phyloP scores from a whole-genome alignment of 345 rosid species.

The Salix purpurea region DNA sequence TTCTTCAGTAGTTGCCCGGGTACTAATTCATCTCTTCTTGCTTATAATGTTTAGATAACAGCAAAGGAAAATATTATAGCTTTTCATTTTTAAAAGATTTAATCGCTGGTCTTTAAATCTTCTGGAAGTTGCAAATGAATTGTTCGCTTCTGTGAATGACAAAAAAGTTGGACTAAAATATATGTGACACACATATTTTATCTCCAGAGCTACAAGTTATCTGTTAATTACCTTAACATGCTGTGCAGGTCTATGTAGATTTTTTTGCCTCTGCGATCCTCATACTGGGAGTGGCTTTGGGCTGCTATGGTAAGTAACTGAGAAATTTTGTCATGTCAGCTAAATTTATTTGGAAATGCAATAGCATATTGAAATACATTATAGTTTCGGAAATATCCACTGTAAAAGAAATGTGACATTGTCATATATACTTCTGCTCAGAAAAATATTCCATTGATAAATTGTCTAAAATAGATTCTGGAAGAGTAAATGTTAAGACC shows the following conservation, averaged over 20 bases:
- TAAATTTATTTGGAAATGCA: not conserved
- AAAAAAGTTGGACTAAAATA: not conserved
- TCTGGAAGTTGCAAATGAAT: not conserved
- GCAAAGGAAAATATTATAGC: not conserved
- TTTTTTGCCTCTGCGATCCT: constrained; percentile 40
- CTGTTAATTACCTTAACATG: not conserved
- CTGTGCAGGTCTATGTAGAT: constrained; percentile 48
- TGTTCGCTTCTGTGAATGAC: not conserved
- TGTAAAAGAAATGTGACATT: not conserved
- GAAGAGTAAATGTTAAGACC: not conserved
- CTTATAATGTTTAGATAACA: not conserved
- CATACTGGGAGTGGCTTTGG: constrained; percentile 51
- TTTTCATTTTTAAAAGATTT: not conserved
- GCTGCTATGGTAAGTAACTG: constrained; percentile 50
- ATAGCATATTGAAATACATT: not conserved
- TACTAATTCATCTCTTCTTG: constrained; percentile 19
- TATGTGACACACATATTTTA: not conserved
- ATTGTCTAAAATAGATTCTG: not conserved
- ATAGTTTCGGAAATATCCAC: not conserved
- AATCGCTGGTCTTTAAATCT: not conserved
- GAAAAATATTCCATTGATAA: not conserved
- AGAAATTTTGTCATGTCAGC: not conserved
- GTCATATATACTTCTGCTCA: not conserved
- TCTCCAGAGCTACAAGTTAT: not conserved
- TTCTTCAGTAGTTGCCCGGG: constrained; percentile 48